Base-by-base conservation (phyloP, 78 protist genomes). In the Capsaspora owczarzaki region DNA sequence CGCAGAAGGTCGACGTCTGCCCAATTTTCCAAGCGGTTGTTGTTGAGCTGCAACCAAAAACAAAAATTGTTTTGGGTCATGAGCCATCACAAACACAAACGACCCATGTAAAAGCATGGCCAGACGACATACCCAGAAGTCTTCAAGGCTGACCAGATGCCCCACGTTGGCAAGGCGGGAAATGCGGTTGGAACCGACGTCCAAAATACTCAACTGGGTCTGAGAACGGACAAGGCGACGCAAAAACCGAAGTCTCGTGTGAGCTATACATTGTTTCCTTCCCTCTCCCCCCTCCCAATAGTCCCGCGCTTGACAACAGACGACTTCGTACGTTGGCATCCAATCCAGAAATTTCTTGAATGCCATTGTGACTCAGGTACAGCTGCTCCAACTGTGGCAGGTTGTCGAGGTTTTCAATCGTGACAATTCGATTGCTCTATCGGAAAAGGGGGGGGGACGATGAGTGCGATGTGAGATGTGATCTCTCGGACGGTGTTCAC, bases 61-160 rank as follows among this genome's bases (percentile, higher is more conserved):
- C 38, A 60, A 8, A 10, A 60, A 8, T 20, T 23, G 4, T 60
- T 20, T n/a, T n/a, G n/a, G n/a, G n/a, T n/a, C n/a, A 60, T 4
- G 68, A 60, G 35, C 38, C 8, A 60, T 27, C 38, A 16, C 22
- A 20, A 60, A 4, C 22, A 60, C 68, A 8, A 60, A 60, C 68
- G 4, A 27, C 68, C 38, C 10, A 60, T 8, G 20, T 20, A 10
- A 27, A 20, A 16, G n/a, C 35, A 23, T 8, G 8, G n/a, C n/a
- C n/a, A n/a, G 25, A 3, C 2, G 19, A 69, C 76, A 35, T 19
- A 72, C 49, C 80, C 80, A 76, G 25, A 76, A 40, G 51, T 76
- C 80, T 25, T 47, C 46, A 12, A 74, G 79, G 33, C 0, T 0
- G 23, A 16, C 43, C 33, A 71, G 77, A 1, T 27, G 40, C 61